Percentiles rank a stretch among this genome's conserved stretches.
These are phyloP conservation scores for Alternaria hordeiaustralica DNA, from an alignment of 2,329 filamentous ascomycete genomes.

Conservation along the genomic window DNA sequence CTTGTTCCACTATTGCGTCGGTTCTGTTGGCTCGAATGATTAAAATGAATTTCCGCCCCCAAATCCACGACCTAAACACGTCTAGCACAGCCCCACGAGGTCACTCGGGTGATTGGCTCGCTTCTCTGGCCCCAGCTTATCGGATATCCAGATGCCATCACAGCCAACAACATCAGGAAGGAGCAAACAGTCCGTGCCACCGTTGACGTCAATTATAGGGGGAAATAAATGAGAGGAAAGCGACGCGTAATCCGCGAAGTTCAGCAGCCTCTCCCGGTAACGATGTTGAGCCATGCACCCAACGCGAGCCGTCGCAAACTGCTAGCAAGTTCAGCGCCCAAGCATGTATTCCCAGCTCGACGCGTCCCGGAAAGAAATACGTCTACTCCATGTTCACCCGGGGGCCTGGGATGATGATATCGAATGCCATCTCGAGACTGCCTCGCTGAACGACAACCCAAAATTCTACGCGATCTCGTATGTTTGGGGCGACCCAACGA, in stretches of 20 bases:
- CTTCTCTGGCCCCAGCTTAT: not conserved
- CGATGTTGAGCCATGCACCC: not conserved
- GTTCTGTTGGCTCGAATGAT: not conserved
- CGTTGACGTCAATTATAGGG: not conserved
- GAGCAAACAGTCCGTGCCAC: not conserved
- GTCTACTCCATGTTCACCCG: constrained; percentile 1
- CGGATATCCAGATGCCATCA: not conserved
- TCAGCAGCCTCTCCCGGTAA: not conserved
- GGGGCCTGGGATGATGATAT: not conserved
- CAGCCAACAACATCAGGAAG: not conserved
- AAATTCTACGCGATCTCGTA: constrained; percentile 8
- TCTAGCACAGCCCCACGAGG: not conserved
- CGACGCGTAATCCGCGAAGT: not conserved
- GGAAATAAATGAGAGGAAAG: not conserved
- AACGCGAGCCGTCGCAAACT: not conserved
- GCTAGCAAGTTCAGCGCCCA: not conserved
- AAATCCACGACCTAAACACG: not conserved
- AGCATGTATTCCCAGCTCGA: constrained; percentile 2
- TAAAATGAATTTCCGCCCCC: not conserved
- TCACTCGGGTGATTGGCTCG: not conserved
- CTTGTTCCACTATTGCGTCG: not conserved
- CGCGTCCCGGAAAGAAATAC: not conserved
- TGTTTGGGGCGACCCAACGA: not conserved
- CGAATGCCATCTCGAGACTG: not conserved
- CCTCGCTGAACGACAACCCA: constrained; percentile 4